Conservation (phyloP, 2,329 filamentous ascomycete species). For the Claviceps monticola region DNA sequence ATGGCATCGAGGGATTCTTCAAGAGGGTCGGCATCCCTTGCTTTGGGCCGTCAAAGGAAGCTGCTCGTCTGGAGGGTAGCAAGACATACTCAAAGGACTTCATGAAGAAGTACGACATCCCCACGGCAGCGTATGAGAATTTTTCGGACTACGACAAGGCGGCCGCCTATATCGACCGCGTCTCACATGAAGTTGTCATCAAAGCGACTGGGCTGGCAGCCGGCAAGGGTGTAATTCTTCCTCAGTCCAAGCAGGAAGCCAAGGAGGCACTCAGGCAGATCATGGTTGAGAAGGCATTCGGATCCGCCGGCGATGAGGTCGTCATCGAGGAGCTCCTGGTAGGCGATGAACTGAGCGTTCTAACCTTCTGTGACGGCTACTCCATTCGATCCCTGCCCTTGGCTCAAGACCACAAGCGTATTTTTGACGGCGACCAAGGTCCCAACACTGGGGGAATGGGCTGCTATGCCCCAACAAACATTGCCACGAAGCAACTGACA, state of each 20-base stretch:
- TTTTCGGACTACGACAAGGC: constrained; percentile 67
- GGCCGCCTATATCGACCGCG: constrained; percentile 55
- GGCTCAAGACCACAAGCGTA: constrained; percentile 93
- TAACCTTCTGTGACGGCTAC: constrained; percentile 84
- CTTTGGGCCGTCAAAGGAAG: constrained; percentile 76
- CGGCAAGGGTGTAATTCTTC: constrained; percentile 91
- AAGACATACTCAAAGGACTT: constrained; percentile 98
- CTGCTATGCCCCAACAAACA: constrained; percentile 82
- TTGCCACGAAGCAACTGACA: constrained; percentile 61
- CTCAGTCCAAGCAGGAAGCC: constrained; percentile 68
- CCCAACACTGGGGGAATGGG: constrained; percentile 98
- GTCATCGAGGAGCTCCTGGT: constrained; percentile 91
- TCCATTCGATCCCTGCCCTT: constrained; percentile 73
- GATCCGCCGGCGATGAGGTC: constrained; percentile 73
- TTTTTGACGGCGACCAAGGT: constrained; percentile 77
- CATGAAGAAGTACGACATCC: constrained; percentile 82
- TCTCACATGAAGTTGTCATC: constrained; percentile 70
- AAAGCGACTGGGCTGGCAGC: constrained; percentile 87
- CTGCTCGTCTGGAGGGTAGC: constrained; percentile 85
- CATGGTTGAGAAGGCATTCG: constrained; percentile 82
- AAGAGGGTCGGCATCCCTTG: constrained; percentile 56
- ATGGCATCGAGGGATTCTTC: constrained; percentile 79
- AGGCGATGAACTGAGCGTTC: constrained; percentile 82
- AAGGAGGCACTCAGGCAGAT: constrained; percentile 71
- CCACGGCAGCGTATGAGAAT: constrained; percentile 82